These are phyloP conservation scores for Amanita exitialis DNA, from an alignment of 768 basidiomycete genomes.

Conservation along the genomic window DNA sequence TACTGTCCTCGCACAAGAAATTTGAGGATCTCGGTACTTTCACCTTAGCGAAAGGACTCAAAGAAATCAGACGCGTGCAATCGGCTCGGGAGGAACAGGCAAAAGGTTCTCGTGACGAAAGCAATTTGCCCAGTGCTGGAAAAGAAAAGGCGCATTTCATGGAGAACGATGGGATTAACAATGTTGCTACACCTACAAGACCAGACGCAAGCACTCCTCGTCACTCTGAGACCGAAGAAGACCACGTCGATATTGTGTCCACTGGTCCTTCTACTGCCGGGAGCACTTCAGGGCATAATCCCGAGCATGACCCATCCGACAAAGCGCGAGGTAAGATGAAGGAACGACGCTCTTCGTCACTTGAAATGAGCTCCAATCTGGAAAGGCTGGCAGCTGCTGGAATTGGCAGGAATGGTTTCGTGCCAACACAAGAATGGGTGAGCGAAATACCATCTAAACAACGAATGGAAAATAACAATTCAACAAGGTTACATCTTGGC, in stretches of 20 bases:
- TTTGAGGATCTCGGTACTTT: conserved; percentile 92
- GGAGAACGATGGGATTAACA: conserved; percentile 29
- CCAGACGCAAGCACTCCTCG: conserved; percentile 13
- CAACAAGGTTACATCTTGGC: conserved; percentile 83
- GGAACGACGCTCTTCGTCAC: conserved; percentile 50
- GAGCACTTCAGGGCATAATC: not conserved
- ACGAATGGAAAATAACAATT: not conserved
- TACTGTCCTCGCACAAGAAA: conserved; percentile 72
- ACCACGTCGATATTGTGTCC: not conserved
- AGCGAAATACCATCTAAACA: conserved; percentile 12
- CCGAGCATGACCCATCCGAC: conserved; percentile 42
- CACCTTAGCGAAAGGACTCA: conserved; percentile 75
- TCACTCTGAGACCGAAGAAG: not conserved
- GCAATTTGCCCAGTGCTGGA: conserved; percentile 29
- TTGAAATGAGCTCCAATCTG: conserved; percentile 40
- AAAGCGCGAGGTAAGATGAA: conserved; percentile 91
- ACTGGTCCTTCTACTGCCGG: not conserved
- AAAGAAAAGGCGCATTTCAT: conserved; percentile 64
- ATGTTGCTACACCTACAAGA: conserved; percentile 14
- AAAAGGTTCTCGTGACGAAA: conserved; percentile 31
- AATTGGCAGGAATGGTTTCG: conserved; percentile 84
- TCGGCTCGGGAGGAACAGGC: conserved; percentile 61
- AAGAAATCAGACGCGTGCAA: conserved; percentile 73
- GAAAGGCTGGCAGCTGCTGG: conserved; percentile 59
- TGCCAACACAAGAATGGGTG: conserved; percentile 97